Conservation (phyloP, 2,329 filamentous ascomycete genomes). For the Nigrograna mackinnonii region DNA sequence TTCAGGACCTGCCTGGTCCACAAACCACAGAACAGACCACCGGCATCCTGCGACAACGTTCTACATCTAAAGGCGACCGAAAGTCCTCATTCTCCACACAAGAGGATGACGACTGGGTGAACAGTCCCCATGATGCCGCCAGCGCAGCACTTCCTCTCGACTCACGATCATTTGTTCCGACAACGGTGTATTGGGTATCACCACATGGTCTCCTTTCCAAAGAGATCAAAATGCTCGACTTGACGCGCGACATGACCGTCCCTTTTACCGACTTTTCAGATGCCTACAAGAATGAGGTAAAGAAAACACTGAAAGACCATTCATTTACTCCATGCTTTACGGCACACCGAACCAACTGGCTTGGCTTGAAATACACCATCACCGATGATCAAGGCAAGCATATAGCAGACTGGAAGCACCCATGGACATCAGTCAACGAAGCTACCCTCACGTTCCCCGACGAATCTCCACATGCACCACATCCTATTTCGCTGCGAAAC, state of each 20-base stretch:
- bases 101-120: slow-evolving; percentile 12
- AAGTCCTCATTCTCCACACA: slow-evolving; percentile 1
- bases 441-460: slow-evolving; percentile 21
- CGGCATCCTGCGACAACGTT: slow-evolving; percentile 13
- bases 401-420: slow-evolving; percentile 23
- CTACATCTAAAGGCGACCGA: slow-evolving; percentile 7
- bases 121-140: slow-evolving; percentile 13
- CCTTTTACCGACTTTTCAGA: slow-evolving; percentile 20
- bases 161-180: slow-evolving; percentile 16
- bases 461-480: slow-evolving; percentile 14
- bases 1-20: slow-evolving; percentile 22
- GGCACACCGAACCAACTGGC: slow-evolving; percentile 12
- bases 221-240: slow-evolving; percentile 20
- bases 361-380: slow-evolving; percentile 20
- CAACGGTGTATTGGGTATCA: slow-evolving; percentile 22
- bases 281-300: slow-evolving; percentile 19
- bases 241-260: slow-evolving; percentile 15
- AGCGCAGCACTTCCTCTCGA: slow-evolving; percentile 15
- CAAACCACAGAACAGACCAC: slow-evolving; percentile 2
- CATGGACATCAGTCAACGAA: slow-evolving; percentile 17
- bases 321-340: slow-evolving; percentile 17
- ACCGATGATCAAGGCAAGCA: slow-evolving; percentile 9
- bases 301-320: slow-evolving; percentile 21
- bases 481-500: slow-evolving; percentile 16
- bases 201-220: slow-evolving; percentile 20